phyloP scores from a whole-genome alignment of 257 asterid species.

The Schizonepeta tenuifolia region DNA sequence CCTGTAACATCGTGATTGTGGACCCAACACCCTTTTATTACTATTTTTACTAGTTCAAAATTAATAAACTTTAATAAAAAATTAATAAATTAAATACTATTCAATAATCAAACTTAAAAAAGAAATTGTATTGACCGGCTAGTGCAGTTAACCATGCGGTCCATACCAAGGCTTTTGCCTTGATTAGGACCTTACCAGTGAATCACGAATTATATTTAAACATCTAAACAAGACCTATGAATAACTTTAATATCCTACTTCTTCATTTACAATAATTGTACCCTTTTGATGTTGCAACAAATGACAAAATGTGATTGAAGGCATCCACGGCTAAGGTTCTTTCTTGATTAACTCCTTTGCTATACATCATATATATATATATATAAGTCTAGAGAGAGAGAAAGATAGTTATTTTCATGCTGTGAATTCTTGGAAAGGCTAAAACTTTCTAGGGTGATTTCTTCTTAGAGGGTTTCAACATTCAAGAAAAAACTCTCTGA shows the following conservation, averaged over 20 bases:
- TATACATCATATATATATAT: no score
- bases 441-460: not conserved
- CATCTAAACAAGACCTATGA: conserved; percentile 13
- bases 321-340: conserved; percentile 31
- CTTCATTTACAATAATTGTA: conserved; percentile 25
- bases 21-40: no score
- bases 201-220: conserved; percentile 33
- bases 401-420: not conserved
- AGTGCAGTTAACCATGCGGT: no score
- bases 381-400: conserved; percentile 4
- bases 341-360: conserved; percentile 20
- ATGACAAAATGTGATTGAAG: conserved; percentile 24
- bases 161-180: not conserved
- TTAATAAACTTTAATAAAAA: no score
- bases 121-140: no score
- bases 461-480: not conserved
- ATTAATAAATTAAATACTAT: no score
- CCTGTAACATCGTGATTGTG: no score
- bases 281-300: conserved; percentile 5
- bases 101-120: no score
- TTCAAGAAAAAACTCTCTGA: not conserved
- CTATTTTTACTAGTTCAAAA: no score
- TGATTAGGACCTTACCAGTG: not conserved
- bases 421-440: conserved; percentile 15
- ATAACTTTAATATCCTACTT: conserved; percentile 27